Conservation (phyloP, 805 yeast species). For the Torulaspora gathmanii region DNA sequence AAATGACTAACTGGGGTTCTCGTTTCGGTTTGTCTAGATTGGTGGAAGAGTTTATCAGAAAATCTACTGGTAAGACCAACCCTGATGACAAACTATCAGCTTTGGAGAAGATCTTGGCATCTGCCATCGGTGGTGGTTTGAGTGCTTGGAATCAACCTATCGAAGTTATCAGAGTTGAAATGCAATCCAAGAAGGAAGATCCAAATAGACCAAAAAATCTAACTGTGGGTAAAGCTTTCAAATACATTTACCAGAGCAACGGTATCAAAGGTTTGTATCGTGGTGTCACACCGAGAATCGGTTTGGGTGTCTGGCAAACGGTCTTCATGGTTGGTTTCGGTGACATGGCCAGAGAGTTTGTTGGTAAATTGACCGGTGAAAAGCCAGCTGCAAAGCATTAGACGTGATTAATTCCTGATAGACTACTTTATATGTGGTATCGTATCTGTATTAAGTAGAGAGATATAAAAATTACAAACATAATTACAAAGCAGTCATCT, state of each 20-base stretch:
- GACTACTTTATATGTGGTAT: slow-evolving; percentile 1
- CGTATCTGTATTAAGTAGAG: slow-evolving; percentile 4
- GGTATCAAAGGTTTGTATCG: slow-evolving; percentile 90
- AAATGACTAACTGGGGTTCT: slow-evolving; percentile 99
- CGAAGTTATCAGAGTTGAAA: slow-evolving; percentile 95
- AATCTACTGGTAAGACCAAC: slow-evolving; percentile 52
- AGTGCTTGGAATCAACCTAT: slow-evolving; percentile 99
- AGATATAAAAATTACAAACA: background rate
- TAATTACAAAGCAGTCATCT: slow-evolving; percentile 2
- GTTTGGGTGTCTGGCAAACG: slow-evolving; percentile 97
- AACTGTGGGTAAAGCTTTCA: slow-evolving; percentile 68
- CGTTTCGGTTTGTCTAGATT: slow-evolving; percentile 89
- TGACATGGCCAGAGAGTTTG: slow-evolving; percentile 78
- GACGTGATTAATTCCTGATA: background rate
- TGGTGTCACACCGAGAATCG: slow-evolving; percentile 96
- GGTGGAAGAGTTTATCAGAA: slow-evolving; percentile 80
- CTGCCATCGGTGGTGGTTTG: slow-evolving; percentile 93
- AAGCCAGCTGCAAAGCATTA: slow-evolving; percentile 41
- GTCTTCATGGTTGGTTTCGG: slow-evolving; percentile 98
- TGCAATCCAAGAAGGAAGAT: slow-evolving; percentile 93
- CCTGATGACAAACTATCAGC: slow-evolving; percentile 60
- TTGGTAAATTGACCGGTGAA: slow-evolving; percentile 59
- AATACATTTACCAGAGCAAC: slow-evolving; percentile 73
- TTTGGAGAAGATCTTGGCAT: slow-evolving; percentile 74
- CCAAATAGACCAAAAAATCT: slow-evolving; percentile 94